Evolutionary conservation across 345 rosid species (phyloP), one percentile per base, ranked within the genome.

Genomic region (Populus pruinosa): DNA sequence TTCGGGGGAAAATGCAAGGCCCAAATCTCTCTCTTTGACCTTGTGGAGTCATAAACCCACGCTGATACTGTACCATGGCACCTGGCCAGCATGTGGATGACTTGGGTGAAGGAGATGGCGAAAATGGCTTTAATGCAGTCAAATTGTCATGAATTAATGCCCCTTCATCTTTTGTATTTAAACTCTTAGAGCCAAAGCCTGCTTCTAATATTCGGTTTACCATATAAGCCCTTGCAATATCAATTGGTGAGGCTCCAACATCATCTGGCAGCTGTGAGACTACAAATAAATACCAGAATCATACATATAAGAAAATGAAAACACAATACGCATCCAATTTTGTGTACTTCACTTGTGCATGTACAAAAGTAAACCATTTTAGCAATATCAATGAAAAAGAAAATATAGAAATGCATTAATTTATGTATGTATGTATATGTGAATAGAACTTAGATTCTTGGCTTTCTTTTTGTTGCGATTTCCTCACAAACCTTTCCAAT

Each of bases 21-120:
- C 90, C 90, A 69, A 77, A 76, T 80, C 88, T 88, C 65, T 84
- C 86, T 81, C 91, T 89, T 83, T 90, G 91, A 80, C 84, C 89
- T 77, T 73, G 92, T 73, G 98, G 97, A 73, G 96, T 92, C 74
- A 77, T 69, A 85, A 83, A 90, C 71, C 79, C 87, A 78, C 7
- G 74, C 70, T 82, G 91, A 86, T 90, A 94, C 69, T 78, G 88
- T 77, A 89, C 85, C 83, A 80, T 82, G 67, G 96, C 88, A 84
- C 96, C 99, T n/a, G 99, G 98, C 99, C 98, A 96, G 78, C 91
- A 76, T 64, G 87, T 69, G 29, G 89, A 86, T 50, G 97, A 80
- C 83, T 86, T 89, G 8, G 84, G 87, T 25, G 85, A 86, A 67
- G 92, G 85, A 76, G 91, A 87, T 78, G 90, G 82, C 66, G 77